Conservation (phyloP, 108 stramenopile species). For the Craspedostauros australis region DNA sequence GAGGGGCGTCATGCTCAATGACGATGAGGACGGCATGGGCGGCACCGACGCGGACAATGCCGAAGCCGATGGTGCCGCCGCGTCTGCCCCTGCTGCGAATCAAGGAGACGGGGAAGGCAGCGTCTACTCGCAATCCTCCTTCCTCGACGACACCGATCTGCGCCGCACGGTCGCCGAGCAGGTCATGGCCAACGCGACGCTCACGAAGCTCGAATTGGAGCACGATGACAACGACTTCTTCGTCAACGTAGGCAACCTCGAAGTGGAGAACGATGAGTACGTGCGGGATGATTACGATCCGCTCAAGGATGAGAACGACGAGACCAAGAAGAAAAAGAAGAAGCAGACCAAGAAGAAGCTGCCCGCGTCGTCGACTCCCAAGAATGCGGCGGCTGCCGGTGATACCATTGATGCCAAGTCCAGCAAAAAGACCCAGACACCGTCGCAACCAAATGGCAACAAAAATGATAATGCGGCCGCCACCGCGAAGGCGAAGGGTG, state of each 20-base stretch:
- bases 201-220: slow-evolving; percentile 74
- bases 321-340: slow-evolving; percentile 16
- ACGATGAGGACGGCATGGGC: slow-evolving; percentile 29
- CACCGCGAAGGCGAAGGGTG: slow-evolving; percentile 11
- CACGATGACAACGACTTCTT: slow-evolving; percentile 77
- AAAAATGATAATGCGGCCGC: no score
- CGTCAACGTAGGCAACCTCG: slow-evolving; percentile 80
- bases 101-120: slow-evolving; percentile 59
- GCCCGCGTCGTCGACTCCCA: not conserved
- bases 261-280: slow-evolving; percentile 72
- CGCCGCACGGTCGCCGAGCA: slow-evolving; percentile 72
- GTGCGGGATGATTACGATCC: slow-evolving; percentile 58
- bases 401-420: slow-evolving; percentile 5
- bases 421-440: slow-evolving; percentile 2
- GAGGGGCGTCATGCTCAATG: slow-evolving; percentile 64
- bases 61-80: slow-evolving; percentile 14
- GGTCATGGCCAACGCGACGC: slow-evolving; percentile 58
- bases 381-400: not conserved
- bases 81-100: slow-evolving; percentile 18
- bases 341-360: slow-evolving; percentile 23
- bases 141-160: slow-evolving; percentile 73
- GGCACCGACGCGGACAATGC: slow-evolving; percentile 9
- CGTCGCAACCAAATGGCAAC: no score
- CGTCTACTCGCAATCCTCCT: slow-evolving; percentile 57
- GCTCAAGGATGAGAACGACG: slow-evolving; percentile 26